Base-by-base conservation (phyloP, 371 early-diverging fungal genomes). In the Gilbertella persicaria region DNA sequence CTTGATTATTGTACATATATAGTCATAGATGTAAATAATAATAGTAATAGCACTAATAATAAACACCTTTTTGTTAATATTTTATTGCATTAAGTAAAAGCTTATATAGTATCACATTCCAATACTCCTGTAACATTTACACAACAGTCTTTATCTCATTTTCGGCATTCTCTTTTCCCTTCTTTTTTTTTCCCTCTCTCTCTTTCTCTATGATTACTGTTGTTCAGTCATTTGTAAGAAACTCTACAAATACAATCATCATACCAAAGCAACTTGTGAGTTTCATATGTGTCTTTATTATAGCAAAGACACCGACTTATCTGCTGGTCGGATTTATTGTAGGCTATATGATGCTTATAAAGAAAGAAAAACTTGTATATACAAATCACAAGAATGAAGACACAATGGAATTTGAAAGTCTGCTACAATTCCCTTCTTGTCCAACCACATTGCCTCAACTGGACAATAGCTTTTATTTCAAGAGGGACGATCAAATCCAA, bases 401-500 rank as follows among this genome's bases (percentile, higher is more conserved):
- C 14, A 4, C 37, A 5, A 14, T 37, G 37, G 58, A 58, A 12
- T 51, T 58, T 33, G 58, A 58, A 40, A 28, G 49, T 17, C 13
- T 48, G 0, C 33, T 55, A 49, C 16, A 26, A 50, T 58, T 58
- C 21, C 58, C 58, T 23, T 25, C 58, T 14, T 58, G 58, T 33
- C 58, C 58, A 24, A 58, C 58, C 6, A 58, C 58, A n/a, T 37
- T 58, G 30, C 58, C 58, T n/a, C 44, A 40, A 33, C 14, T 58
- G 6, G 51, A 58, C 14, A 58, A 45, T 1, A 50, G 51, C 17
- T 56, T 56, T 21, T 50, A 56, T 16, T 56, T 50, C 29, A 30
- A 44, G 3, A 29, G 20, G 1, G 57, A 56, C 50, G 21, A 39
- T 8, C 42, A 52, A n/a, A n/a, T n/a, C n/a, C n/a, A n/a, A n/a